Base-by-base conservation (phyloP, 805 yeast species). In the Debaryomyces hansenii region DNA sequence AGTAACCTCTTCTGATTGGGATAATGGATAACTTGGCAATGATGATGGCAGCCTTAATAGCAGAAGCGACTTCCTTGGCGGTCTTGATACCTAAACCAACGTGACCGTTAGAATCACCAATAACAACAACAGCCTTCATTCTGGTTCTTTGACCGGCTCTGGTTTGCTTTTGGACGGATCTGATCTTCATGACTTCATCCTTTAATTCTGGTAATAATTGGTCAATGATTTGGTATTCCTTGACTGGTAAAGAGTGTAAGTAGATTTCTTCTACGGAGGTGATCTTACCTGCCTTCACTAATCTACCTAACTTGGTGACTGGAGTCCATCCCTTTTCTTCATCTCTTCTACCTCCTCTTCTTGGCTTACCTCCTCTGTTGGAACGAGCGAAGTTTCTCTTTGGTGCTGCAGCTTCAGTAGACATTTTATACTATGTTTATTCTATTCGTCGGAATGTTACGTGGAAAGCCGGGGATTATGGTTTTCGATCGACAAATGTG, bases 131-230 rank as follows among this genome's bases (percentile, higher is more conserved):
- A 78, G 98, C 99, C 94, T 95, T 95, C 87, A 94, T 91, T 85
- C 99, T 90, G 81, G 98, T 94, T 86, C 99, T 92, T 85, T 94
- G 99, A 90, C 99, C 99, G 70, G 99, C 99, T 82, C 96, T 85
- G 85, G 99, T 94, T 83, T 94, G 99, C 87, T 94, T 94, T 83
- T 94, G 99, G 67, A 94, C 99, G 64, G 99, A 96, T 83, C 92
- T 86, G 83, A 94, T 94, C 90, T 92, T 92, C 99, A 94, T 94
- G 72, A 94, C 97, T 82, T 92, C 96, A 77, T 94, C 99, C 80
- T 87, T 85, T 74, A 94, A 86, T 71, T 80, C 85, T 75, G 99
- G 99, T 70, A 94, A 83, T 77, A 94, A 83, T 72, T 84, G 84
- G 83, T 94, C 99, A 69, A 94, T 87, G 83, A 94, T 88, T 84